phyloP scores from a whole-genome alignment of 1,139 yeast genomes.

The Saccharomycopsis hybrid region DNA sequence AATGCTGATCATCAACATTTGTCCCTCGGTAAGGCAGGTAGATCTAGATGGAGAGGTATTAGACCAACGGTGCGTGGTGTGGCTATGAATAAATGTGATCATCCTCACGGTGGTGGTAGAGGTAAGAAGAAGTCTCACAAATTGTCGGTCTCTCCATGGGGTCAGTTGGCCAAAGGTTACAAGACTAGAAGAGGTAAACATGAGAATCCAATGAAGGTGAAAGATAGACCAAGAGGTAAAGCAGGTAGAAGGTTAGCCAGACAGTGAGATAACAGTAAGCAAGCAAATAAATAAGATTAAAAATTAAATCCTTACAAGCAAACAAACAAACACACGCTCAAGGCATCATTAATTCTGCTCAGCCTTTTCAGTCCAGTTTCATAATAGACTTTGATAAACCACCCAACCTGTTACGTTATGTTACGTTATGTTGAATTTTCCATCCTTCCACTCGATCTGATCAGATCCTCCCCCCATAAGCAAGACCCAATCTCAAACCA shows the following conservation, averaged over 20 bases:
- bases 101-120: conserved; percentile 99
- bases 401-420: no score
- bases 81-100: conserved; percentile 96
- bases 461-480: no score
- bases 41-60: conserved; percentile 85
- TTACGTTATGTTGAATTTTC: no score
- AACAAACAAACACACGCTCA: no score
- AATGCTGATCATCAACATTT: conserved; percentile 89
- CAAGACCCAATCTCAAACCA: no score
- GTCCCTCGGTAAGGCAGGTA: conserved; percentile 95
- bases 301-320: no score
- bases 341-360: no score
- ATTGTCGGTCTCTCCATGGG: conserved; percentile 95
- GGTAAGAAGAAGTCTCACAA: conserved; percentile 97
- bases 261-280: background rate
- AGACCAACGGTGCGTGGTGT: conserved; percentile 97
- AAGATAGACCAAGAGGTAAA: conserved; percentile 70
- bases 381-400: no score
- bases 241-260: conserved; percentile 24
- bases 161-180: conserved; percentile 83
- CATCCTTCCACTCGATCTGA: no score
- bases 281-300: no score
- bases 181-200: conserved; percentile 91
- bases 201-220: conserved; percentile 74
- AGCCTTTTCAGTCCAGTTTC: no score